Conservation (phyloP, 257 asterid species). For the Nicotiana obtusifolia region DNA sequence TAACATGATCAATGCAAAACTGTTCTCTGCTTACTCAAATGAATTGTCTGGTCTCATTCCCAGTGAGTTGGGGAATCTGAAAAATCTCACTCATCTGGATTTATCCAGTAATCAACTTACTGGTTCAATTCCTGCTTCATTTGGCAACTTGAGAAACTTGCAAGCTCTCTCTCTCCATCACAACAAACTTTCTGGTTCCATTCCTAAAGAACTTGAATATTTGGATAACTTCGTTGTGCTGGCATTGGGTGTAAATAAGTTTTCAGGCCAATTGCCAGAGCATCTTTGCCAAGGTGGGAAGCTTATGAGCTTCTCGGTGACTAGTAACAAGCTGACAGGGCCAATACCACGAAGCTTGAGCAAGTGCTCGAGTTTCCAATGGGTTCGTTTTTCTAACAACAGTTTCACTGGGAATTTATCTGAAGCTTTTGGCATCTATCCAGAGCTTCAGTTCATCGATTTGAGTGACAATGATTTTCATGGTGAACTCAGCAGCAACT, state of each 20-base stretch:
- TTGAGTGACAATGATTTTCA: not conserved
- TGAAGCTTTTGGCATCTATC: not conserved
- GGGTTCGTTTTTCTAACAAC: not conserved
- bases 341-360: constrained; percentile 6
- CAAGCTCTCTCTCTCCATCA: not conserved
- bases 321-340: constrained; percentile 3
- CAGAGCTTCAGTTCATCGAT: not conserved
- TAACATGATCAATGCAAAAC: too few relatives aligned
- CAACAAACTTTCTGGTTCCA: constrained; percentile 19
- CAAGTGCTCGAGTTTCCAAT: constrained; percentile 4
- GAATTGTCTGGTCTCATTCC: too few relatives aligned
- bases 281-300: constrained; percentile 3
- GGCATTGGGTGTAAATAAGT: constrained; percentile 3
- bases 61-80: constrained; percentile 16
- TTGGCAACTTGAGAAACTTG: constrained; percentile 11
- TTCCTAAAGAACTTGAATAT: constrained; percentile 17
- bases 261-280: constrained; percentile 9
- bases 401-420: not conserved
- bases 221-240: constrained; percentile 3
- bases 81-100: not conserved
- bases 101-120: constrained; percentile 6
- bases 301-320: not conserved
- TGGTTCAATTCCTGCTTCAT: constrained; percentile 17
- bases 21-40: too few relatives aligned
- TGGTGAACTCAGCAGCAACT: constrained; percentile 7